Percentiles rank a stretch among this genome's conserved stretches.
phyloP scores from a whole-genome alignment of 768 basidiomycete species.

The Lentinula sp. region DNA sequence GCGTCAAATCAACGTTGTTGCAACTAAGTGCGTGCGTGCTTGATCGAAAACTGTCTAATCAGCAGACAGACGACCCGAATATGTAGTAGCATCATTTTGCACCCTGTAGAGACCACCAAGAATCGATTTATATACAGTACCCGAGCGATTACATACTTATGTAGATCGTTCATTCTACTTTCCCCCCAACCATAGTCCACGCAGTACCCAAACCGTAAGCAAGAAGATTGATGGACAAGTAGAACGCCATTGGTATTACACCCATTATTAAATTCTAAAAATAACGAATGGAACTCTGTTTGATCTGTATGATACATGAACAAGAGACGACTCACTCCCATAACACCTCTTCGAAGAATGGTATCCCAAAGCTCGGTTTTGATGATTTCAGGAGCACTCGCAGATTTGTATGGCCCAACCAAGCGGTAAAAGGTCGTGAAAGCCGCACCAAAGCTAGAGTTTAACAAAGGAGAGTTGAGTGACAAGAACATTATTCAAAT shows the following conservation, averaged over 20 bases:
- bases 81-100: too few species aligned
- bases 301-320: too few species aligned
- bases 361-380: constrained; percentile 58
- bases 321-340: background rate
- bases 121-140: background rate
- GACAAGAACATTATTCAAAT: background rate
- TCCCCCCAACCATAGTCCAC: constrained; percentile 6
- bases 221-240: constrained; percentile 22
- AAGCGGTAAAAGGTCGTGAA: constrained; percentile 57
- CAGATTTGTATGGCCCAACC: constrained; percentile 41
- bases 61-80: too few species aligned
- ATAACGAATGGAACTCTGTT: constrained; percentile 10
- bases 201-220: constrained; percentile 15
- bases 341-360: constrained; percentile 39
- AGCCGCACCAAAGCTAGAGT: constrained; percentile 46
- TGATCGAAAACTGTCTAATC: too few species aligned
- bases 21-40: background rate
- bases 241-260: constrained; percentile 44
- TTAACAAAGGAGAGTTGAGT: background rate
- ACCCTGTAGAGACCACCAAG: background rate
- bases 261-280: constrained; percentile 56
- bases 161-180: background rate
- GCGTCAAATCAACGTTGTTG: background rate
- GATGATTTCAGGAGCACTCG: constrained; percentile 33
- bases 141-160: background rate